Percentiles rank a stretch among this genome's conserved stretches.
phyloP scores from a whole-genome alignment of 1,139 yeast genomes.

The Taphrina betulina region DNA sequence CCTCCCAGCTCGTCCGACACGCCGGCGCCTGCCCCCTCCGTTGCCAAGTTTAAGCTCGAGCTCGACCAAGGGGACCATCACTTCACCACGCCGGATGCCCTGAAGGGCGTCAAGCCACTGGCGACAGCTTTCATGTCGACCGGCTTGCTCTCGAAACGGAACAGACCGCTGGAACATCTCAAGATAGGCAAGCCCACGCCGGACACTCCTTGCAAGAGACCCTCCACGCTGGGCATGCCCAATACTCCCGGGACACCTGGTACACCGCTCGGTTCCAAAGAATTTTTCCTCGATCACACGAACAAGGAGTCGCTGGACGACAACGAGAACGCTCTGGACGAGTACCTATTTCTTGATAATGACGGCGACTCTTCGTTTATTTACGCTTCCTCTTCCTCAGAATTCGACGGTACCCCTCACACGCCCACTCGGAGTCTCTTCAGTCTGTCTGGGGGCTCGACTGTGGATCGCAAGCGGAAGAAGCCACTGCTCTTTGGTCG shows the following conservation, averaged over 20 bases:
- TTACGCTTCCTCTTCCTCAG: slow-evolving; percentile 28
- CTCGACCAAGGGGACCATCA: slow-evolving; percentile 19
- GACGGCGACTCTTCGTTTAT: slow-evolving; percentile 28
- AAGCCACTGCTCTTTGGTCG: slow-evolving; percentile 16
- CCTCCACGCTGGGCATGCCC: slow-evolving; percentile 38
- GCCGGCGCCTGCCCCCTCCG: neutral
- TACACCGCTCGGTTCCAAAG: slow-evolving; percentile 31
- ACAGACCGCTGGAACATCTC: slow-evolving; percentile 43
- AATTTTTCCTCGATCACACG: slow-evolving; percentile 20
- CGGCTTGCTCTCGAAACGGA: slow-evolving; percentile 71
- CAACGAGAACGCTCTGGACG: slow-evolving; percentile 18
- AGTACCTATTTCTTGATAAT: slow-evolving; percentile 14
- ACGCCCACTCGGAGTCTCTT: slow-evolving; percentile 29
- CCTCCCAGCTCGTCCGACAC: slow-evolving; percentile 4
- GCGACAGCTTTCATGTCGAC: slow-evolving; percentile 80
- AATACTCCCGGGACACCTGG: slow-evolving; percentile 31
- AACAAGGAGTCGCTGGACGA: slow-evolving; percentile 2
- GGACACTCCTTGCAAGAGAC: slow-evolving; percentile 80
- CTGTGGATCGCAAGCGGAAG: slow-evolving; percentile 5
- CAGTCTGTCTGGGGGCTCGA: slow-evolving; percentile 8
- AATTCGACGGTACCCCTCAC: slow-evolving; percentile 19
- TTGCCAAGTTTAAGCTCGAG: slow-evolving; percentile 3
- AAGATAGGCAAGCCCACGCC: slow-evolving; percentile 47
- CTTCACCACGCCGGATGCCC: slow-evolving; percentile 53
- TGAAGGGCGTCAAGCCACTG: slow-evolving; percentile 73